A percentile compares a stretch with the other conserved stretches of the same genome.
These are phyloP conservation scores for Pachyrhizus erosus DNA, from an alignment of 306 rosid genomes.

Conservation along the genomic window DNA sequence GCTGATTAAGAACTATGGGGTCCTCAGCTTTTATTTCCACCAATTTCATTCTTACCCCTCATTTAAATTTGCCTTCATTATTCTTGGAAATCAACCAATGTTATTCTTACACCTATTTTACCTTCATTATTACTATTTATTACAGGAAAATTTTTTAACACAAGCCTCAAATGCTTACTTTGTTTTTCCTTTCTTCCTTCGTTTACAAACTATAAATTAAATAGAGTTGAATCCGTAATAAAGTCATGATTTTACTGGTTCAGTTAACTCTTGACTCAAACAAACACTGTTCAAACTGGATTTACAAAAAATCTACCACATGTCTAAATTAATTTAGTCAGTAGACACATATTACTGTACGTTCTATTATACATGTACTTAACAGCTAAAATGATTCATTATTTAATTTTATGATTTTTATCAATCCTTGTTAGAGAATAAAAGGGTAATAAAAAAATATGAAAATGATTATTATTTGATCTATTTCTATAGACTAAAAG, in stretches of 20 bases:
- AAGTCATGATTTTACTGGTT: not conserved
- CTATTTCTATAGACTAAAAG: no score
- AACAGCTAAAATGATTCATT: no score
- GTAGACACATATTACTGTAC: not conserved
- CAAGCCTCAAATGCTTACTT: not conserved
- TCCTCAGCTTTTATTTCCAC: constrained; percentile 9
- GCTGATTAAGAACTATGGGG: not conserved
- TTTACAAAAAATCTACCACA: not conserved
- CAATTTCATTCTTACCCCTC: not conserved
- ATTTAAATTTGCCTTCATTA: not conserved
- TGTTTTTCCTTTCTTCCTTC: not conserved
- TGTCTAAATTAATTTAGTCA: not conserved
- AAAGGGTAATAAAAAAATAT: no score
- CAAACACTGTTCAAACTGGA: not conserved
- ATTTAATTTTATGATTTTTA: no score
- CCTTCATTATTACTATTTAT: no score
- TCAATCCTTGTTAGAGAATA: no score
- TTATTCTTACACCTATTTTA: no score
- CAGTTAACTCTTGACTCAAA: not conserved
- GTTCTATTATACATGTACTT: no score
- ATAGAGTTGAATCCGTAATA: not conserved
- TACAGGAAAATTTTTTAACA: not conserved
- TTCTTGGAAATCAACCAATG: not conserved
- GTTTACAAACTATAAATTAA: not conserved
- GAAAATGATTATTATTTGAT: no score